Conservation (phyloP, 2,329 filamentous ascomycete species). For the Leptosphaerulina australis region DNA sequence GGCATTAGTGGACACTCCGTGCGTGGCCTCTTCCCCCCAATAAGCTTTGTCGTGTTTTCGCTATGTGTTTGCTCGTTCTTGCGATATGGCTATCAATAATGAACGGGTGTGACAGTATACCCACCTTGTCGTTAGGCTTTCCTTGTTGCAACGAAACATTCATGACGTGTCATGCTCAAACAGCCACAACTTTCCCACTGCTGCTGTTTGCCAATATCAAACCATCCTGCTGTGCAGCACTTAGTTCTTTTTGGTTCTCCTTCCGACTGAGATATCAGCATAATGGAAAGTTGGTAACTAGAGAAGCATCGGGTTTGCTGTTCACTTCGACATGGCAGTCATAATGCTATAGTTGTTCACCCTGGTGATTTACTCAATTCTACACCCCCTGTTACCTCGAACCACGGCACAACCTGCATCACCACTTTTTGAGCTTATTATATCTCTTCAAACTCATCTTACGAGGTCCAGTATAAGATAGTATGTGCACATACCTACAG, state of each 20-base stretch:
- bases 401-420: not conserved
- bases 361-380: not conserved
- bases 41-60: too few relatives aligned
- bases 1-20: too few relatives aligned
- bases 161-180: not conserved
- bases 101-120: too few relatives aligned
- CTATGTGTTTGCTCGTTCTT: not conserved
- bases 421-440: not conserved
- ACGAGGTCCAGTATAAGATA: not conserved
- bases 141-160: not conserved
- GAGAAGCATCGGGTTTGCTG: not conserved
- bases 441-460: not conserved
- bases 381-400: too few relatives aligned
- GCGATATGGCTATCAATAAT: not conserved
- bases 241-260: not conserved
- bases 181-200: not conserved
- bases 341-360: not conserved
- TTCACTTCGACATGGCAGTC: not conserved
- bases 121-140: too few relatives aligned
- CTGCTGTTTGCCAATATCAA: not conserved
- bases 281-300: not conserved
- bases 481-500: not conserved
- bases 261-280: not conserved
- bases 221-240: not conserved
- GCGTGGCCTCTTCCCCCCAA: not conserved